Base-by-base conservation (phyloP, 1,284 basidiomycete genomes). In the Entoloma clypeatum region DNA sequence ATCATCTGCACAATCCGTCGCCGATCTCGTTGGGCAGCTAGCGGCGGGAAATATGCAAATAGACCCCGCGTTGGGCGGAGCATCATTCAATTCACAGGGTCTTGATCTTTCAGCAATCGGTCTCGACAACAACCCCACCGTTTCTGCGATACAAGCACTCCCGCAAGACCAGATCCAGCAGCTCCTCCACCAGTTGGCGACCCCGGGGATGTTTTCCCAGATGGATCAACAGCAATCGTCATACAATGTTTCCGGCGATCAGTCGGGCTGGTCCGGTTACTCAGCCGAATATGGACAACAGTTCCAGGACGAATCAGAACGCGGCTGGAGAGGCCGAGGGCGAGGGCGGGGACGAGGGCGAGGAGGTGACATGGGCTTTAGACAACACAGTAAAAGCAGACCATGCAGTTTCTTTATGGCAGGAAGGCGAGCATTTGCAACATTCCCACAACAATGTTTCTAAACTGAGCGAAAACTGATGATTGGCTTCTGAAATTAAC, bases 381-480 rank as follows among this genome's bases (percentile, higher is more conserved):
- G 74, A 79, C 73, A n/a, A n/a, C n/a, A 64, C 69, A 83, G 69
- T 75, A 86, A 81, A 78, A 75, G 81, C 79, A 81, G 77, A 80
- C 78, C 81, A 68, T 89, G 86, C 81, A 83, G 72, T 74, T 89
- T 87, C 72, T 88, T 81, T 76, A 77, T 77, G 68, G 75, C 79
- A 75, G 86, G 86, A 86, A 88, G 86, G 86, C 81, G 79, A 89
- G 86, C 81, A 75, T 72, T 57, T n/a, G n/a, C n/a, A 56, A 67
- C 62, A 62, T 58, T 59, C 60, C 57, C 53, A 63, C 52, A 54
- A 54, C 56, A 57, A 59, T 57, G 69, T 66, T 42, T 47, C 43
- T 37, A 49, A 51, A 63, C 60, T 60, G 56, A 51, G 59, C 67
- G 65, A n/a, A n/a, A n/a, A 66, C 74, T 80, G 67, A 78, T 75